Conservation (phyloP, 805 yeast species). For the Zygosaccharomyces bailii region DNA sequence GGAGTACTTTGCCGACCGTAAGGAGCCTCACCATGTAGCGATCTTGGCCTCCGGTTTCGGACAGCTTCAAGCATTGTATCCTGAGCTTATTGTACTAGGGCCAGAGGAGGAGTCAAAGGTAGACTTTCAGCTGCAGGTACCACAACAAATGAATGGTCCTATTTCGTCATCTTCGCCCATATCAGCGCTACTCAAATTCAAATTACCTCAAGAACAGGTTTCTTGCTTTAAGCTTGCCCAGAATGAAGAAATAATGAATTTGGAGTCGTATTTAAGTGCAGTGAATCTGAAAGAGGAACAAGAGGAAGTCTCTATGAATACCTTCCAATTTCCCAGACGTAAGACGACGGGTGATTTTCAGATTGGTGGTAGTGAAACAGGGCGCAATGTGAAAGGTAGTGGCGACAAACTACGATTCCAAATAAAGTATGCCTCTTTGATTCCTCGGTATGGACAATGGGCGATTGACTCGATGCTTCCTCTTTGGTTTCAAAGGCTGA, state of each 20-base stretch:
- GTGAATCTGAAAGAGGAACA: constrained; percentile 31
- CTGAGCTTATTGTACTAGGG: constrained; percentile 14
- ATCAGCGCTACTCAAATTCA: constrained; percentile 32
- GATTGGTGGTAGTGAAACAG: neutral
- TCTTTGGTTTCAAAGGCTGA: constrained; percentile 46
- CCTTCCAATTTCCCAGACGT: constrained; percentile 13
- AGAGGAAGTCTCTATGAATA: constrained; percentile 11
- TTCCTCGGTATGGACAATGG: constrained; percentile 14
- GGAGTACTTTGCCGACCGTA: constrained; percentile 11
- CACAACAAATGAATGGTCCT: constrained; percentile 22
- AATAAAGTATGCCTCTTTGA: constrained; percentile 20
- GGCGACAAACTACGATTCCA: constrained; percentile 28
- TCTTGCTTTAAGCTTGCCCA: constrained; percentile 29
- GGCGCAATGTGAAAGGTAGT: constrained; percentile 2
- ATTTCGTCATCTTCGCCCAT: constrained; percentile 34
- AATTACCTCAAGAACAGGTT: constrained; percentile 25
- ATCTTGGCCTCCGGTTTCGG: constrained; percentile 25
- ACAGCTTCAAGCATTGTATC: constrained; percentile 20
- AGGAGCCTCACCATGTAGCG: constrained; percentile 10
- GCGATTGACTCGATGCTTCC: constrained; percentile 42
- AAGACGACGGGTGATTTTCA: neutral
- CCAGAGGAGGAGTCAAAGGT: constrained; percentile 7
- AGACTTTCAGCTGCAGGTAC: constrained; percentile 10
- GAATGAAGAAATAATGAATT: constrained; percentile 32
- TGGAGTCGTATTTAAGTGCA: constrained; percentile 33